Evolutionary conservation across 2,329 filamentous ascomycete species (phyloP).

Genomic region (Cadophora gregata): DNA sequence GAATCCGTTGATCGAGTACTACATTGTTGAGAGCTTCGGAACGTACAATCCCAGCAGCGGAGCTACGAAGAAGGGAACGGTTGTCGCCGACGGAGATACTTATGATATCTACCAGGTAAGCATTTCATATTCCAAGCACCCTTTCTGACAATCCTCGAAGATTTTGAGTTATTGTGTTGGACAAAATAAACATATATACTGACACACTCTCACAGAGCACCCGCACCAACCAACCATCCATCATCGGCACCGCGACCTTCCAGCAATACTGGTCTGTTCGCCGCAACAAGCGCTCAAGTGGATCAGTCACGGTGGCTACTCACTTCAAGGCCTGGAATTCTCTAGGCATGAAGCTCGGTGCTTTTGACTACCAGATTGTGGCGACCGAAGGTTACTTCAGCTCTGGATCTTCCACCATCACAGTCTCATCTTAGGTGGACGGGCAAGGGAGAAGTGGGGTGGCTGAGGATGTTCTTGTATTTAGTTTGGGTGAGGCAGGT

Average conservation of each 20-base stretch:
- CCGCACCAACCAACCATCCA: conserved; percentile 48
- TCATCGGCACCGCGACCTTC: conserved; percentile 57
- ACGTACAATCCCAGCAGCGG: conserved; percentile 57
- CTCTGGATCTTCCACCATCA: conserved; percentile 28
- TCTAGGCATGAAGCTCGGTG: conserved; percentile 55
- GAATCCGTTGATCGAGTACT: conserved; percentile 47
- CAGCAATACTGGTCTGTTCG: conserved; percentile 61
- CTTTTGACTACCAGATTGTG: conserved; percentile 57
- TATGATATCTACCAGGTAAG: conserved; percentile 51
- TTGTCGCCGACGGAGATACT: conserved; percentile 58
- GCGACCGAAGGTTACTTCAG: conserved; percentile 33
- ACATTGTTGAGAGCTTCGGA: conserved; percentile 60
- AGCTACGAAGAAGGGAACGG: conserved; percentile 55
- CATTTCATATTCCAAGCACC: background rate
- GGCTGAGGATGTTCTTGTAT: background rate
- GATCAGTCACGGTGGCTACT: conserved; percentile 55
- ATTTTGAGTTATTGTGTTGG: background rate
- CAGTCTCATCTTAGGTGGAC: conserved; percentile 21
- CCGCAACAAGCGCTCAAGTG: conserved; percentile 54
- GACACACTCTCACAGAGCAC: conserved; percentile 41
- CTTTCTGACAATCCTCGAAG: too few species aligned
- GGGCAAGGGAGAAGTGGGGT: background rate
- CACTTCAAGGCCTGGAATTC: conserved; percentile 61
- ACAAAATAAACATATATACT: background rate
- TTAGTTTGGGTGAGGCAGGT: background rate